Evolutionary conservation across 169 alveolate species (phyloP).

Genomic region (Perkinsus marinus): DNA sequence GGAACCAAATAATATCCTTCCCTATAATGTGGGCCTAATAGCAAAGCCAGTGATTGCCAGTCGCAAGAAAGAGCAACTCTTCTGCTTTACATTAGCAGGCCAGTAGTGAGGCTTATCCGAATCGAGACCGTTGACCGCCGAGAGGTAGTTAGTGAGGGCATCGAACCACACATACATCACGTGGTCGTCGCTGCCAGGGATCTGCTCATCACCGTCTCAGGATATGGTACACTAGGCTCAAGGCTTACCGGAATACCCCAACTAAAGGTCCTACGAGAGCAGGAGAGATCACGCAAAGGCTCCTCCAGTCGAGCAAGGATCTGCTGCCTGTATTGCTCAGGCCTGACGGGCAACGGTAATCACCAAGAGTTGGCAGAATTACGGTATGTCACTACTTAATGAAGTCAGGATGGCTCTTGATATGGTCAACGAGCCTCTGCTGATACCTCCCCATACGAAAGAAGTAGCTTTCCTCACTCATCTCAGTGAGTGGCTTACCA

Average conservation of each 20-base stretch:
- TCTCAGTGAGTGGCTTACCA: slow-evolving; percentile 52
- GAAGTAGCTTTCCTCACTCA: slow-evolving; percentile 74
- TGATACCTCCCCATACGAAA: slow-evolving; percentile 70
- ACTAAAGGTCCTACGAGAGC: slow-evolving; percentile 65
- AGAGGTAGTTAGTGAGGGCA: slow-evolving; percentile 69
- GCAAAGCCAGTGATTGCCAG: slow-evolving; percentile 41
- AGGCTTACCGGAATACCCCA: slow-evolving; percentile 78
- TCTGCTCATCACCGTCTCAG: background rate
- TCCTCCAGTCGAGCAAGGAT: slow-evolving; percentile 40
- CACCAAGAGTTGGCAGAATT: background rate
- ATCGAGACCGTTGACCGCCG: slow-evolving; percentile 33
- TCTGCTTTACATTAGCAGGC: slow-evolving; percentile 50
- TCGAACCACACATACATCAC: slow-evolving; percentile 92
- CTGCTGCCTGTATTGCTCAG: background rate
- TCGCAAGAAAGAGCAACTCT: slow-evolving; percentile 16
- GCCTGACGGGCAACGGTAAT: background rate
- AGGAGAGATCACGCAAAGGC: slow-evolving; percentile 69
- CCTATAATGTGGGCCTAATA: slow-evolving; percentile 48
- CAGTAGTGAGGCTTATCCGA: slow-evolving; percentile 15
- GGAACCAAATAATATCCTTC: slow-evolving; percentile 84
- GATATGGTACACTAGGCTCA: background rate
- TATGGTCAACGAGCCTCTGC: slow-evolving; percentile 35
- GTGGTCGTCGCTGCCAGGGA: slow-evolving; percentile 39
- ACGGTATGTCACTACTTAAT: background rate
- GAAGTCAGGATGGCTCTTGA: slow-evolving; percentile 24